Conservation (phyloP, 148 eudicot genomes). For the Nyssa sinensis region DNA sequence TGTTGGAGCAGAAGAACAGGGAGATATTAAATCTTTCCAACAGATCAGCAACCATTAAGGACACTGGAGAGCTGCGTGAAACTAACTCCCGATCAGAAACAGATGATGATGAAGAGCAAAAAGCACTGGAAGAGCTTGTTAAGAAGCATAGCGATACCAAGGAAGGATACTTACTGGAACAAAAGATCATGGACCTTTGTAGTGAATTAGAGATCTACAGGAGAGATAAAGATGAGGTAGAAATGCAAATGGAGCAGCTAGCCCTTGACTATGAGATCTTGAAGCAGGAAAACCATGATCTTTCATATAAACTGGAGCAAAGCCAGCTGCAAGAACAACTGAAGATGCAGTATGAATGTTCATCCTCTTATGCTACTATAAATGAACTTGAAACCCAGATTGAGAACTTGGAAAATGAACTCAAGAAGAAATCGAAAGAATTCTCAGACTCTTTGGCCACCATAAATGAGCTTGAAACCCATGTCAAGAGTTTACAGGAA, state of each 20-base stretch:
- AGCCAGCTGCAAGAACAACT: conserved; percentile 78
- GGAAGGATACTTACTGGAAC: conserved; percentile 61
- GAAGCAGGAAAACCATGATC: conserved; percentile 90
- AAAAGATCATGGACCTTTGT: conserved; percentile 70
- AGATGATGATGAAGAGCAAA: conserved; percentile 76
- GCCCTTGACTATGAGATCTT: conserved; percentile 91
- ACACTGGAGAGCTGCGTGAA: conserved; percentile 36
- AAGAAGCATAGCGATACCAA: conserved; percentile 66
- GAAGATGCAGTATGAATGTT: conserved; percentile 79
- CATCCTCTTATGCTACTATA: conserved; percentile 50
- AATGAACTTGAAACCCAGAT: conserved; percentile 55
- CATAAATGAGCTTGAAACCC: conserved; percentile 61
- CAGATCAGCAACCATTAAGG: conserved; percentile 25
- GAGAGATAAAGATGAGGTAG: conserved; percentile 87
- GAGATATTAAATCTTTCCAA: conserved; percentile 36
- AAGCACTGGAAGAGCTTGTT: conserved; percentile 76
- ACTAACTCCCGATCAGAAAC: conserved; percentile 35
- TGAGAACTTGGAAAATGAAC: conserved; percentile 58
- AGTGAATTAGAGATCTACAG: conserved; percentile 74
- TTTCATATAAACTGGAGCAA: conserved; percentile 68
- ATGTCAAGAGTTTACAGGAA: conserved; percentile 55
- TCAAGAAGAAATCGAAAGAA: conserved; percentile 46
- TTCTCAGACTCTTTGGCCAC: conserved; percentile 41
- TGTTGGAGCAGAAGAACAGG: conserved; percentile 61
- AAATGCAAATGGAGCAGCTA: conserved; percentile 95